These are phyloP conservation scores for Phanerochaete carnosa DNA, from an alignment of 768 basidiomycete genomes.

Conservation along the genomic window DNA sequence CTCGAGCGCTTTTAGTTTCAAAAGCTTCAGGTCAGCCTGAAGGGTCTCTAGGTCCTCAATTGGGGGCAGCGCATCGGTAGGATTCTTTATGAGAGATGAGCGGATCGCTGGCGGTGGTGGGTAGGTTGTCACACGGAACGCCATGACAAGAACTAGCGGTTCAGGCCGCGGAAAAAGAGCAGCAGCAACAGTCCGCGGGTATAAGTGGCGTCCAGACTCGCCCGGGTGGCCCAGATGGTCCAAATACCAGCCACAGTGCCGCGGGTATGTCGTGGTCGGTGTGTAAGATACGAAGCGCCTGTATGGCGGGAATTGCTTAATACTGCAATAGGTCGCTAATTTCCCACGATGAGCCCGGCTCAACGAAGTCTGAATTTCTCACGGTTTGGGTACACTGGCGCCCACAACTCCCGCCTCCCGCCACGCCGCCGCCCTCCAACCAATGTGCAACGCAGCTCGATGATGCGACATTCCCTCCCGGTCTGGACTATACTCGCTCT, in stretches of 20 bases:
- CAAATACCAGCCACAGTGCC: neutral
- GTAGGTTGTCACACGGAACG: slow-evolving; percentile 56
- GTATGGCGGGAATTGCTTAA: slow-evolving; percentile 5
- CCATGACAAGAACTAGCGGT: slow-evolving; percentile 39
- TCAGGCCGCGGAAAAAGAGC: neutral
- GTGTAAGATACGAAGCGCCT: slow-evolving; percentile 10
- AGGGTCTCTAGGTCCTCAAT: slow-evolving; percentile 69
- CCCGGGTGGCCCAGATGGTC: neutral
- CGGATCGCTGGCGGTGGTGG: slow-evolving; percentile 44
- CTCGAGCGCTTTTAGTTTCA: slow-evolving; percentile 54
- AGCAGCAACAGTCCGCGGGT: neutral
- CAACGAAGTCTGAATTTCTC: neutral
- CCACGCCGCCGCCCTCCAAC: neutral
- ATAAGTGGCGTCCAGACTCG: neutral
- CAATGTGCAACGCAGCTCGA: neutral
- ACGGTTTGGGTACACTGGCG: neutral
- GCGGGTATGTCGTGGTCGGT: slow-evolving; percentile 11
- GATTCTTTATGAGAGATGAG: slow-evolving; percentile 60
- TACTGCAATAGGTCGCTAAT: slow-evolving; percentile 4
- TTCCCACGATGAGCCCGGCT: neutral
- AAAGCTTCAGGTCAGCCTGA: slow-evolving; percentile 53
- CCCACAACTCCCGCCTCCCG: neutral
- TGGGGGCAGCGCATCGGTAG: slow-evolving; percentile 63
- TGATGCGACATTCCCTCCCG: neutral
- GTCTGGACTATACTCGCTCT: slow-evolving; percentile 1